Base-by-base conservation (phyloP, 306 rosid species). In the Aeschynomene evenia region DNA sequence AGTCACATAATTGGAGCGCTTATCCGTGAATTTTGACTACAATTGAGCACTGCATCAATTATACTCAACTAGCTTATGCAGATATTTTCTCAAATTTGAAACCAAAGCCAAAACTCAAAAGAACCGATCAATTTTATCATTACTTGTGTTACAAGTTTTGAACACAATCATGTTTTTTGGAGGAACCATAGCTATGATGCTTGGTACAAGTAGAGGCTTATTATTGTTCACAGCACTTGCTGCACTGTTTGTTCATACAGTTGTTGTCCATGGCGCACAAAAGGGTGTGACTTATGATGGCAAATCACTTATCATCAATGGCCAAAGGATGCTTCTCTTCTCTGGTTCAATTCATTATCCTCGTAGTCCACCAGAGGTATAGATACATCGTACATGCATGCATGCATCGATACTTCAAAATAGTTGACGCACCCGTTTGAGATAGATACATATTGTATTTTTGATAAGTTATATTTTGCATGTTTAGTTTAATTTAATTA, bases 311-410 rank as follows among this genome's bases (percentile, higher is more conserved):
- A 37, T 53, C 52, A 54, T 68, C 42, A 53, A 54, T 37, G 63
- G 64, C 40, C 15, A 52, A 68, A 68, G 64, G 40, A 37, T 34
- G 73, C 63, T 68, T 39, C 42, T 68, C 23, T 68, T 53, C 20
- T 68, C 29, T 21, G 62, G 73, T 37, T 67, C 64, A 10, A 59
- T 53, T 53, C 73, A 68, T 68, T 68, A 68, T 68, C 73, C 73
- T 16, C 63, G 37, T 52, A 20, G 63, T 51, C 73, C 63, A n/a
- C 52, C 52, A 0, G 63, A 68, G 73, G 63, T 68, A 52, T 33
- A 49, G 7, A n/a, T 43, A 34, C 15, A 4, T n/a, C n/a, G n/a
- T n/a, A n/a, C n/a, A n/a, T n/a, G n/a, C n/a, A n/a, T n/a, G n/a
- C n/a, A n/a, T n/a, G n/a, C n/a, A n/a, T n/a, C n/a, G n/a, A n/a